Conservation (phyloP, 129 eudicot genomes). For the Calendula officinalis region DNA sequence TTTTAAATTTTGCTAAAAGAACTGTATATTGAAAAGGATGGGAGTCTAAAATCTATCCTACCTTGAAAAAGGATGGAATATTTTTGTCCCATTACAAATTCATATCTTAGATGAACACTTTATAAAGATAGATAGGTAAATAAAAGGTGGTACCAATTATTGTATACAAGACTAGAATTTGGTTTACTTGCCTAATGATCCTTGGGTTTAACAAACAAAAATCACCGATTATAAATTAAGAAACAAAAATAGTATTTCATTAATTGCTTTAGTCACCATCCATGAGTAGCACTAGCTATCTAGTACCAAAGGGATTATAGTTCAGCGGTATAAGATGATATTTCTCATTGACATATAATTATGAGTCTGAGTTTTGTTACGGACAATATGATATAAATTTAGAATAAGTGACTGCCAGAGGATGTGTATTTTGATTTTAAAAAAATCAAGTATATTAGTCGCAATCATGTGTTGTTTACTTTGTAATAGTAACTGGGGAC, state of each 20-base stretch:
- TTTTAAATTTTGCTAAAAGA: background rate
- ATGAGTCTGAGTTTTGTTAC: too few relatives aligned
- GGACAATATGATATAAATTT: too few relatives aligned
- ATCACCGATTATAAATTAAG: background rate
- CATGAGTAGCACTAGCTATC: too few relatives aligned
- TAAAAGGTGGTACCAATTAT: background rate
- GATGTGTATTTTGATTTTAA: too few relatives aligned
- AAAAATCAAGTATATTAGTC: background rate
- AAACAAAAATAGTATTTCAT: background rate
- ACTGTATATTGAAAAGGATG: background rate
- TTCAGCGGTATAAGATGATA: too few relatives aligned
- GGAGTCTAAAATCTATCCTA: background rate
- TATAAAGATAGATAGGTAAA: background rate
- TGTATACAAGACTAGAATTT: background rate
- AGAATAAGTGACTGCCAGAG: too few relatives aligned
- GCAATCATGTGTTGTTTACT: conserved; percentile 27
- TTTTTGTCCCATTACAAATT: conserved; percentile 1
- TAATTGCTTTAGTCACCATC: too few relatives aligned
- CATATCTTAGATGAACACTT: background rate
- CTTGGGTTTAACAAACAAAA: background rate
- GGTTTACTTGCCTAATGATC: background rate
- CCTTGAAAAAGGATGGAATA: conserved; percentile 2
- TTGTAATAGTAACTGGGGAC: conserved; percentile 25
- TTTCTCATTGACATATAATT: too few relatives aligned
- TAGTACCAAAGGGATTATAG: too few relatives aligned